These are phyloP conservation scores for Saturnispora sekii DNA, from an alignment of 805 yeast species.

Conservation along the genomic window DNA sequence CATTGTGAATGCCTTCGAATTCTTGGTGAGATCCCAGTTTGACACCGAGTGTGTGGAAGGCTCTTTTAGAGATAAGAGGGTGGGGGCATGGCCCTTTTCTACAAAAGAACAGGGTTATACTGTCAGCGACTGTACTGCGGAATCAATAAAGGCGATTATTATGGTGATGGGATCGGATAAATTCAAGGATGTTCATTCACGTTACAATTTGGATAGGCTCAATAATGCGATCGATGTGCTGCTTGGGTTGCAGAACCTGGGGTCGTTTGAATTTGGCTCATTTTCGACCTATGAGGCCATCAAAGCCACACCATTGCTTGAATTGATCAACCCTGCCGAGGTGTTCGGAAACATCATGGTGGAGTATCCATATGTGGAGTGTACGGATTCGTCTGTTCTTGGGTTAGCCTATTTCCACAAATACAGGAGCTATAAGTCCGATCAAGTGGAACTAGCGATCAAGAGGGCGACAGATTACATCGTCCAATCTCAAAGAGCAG, in stretches of 20 bases:
- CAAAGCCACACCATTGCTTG: slow-evolving; percentile 70
- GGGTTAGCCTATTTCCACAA: slow-evolving; percentile 75
- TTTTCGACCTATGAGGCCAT: slow-evolving; percentile 87
- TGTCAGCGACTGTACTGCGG: slow-evolving; percentile 96
- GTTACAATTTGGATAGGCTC: slow-evolving; percentile 43
- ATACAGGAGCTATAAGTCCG: slow-evolving; percentile 52
- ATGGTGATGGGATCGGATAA: slow-evolving; percentile 70
- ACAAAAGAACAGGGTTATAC: slow-evolving; percentile 95
- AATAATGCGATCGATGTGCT: slow-evolving; percentile 69
- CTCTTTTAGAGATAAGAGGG: slow-evolving; percentile 71
- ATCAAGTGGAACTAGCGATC: slow-evolving; percentile 62
- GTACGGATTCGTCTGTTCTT: slow-evolving; percentile 89
- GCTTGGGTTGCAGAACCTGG: slow-evolving; percentile 67
- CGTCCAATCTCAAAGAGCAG: slow-evolving; percentile 52
- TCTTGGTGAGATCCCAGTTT: slow-evolving; percentile 76
- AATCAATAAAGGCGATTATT: slow-evolving; percentile 83
- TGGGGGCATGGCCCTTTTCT: slow-evolving; percentile 94
- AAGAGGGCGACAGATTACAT: slow-evolving; percentile 67
- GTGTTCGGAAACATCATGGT: slow-evolving; percentile 98
- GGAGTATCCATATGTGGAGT: slow-evolving; percentile 96
- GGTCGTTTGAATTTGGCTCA: slow-evolving; percentile 76
- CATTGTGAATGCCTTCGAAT: slow-evolving; percentile 57
- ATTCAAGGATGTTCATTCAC: slow-evolving; percentile 31
- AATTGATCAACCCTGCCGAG: slow-evolving; percentile 86
- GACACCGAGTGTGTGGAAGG: slow-evolving; percentile 68